These are phyloP conservation scores for Sequoia sempervirens DNA, from an alignment of 75 land plant species.

Conservation along the genomic window DNA sequence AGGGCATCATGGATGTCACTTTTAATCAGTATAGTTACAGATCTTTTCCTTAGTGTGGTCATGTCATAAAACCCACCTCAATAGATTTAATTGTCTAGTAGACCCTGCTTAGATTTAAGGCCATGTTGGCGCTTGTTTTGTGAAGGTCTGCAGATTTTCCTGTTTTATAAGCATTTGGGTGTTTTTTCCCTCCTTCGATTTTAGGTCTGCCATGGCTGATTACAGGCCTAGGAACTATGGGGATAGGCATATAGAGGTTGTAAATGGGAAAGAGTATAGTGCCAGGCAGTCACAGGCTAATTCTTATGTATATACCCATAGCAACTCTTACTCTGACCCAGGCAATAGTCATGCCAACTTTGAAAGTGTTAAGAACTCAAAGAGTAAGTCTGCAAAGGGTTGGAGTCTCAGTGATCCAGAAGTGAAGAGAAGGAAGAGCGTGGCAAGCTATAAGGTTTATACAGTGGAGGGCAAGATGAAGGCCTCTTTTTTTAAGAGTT, in stretches of 20 bases:
- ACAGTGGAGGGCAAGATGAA: slow-evolving; percentile 52
- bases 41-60: neutral
- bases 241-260: slow-evolving; percentile 1
- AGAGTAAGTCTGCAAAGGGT: neutral
- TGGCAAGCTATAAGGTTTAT: slow-evolving; percentile 48
- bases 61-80: neutral
- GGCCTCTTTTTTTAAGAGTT: slow-evolving; percentile 35
- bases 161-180: neutral
- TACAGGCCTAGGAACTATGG: slow-evolving; percentile 3
- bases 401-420: slow-evolving; percentile 41
- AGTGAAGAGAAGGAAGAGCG: slow-evolving; percentile 40
- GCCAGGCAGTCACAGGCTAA: neutral
- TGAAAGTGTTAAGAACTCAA: neutral
- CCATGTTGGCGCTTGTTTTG: neutral
- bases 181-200: neutral
- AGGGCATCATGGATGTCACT: neutral
- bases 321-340: neutral
- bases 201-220: slow-evolving; percentile 9
- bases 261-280: slow-evolving; percentile 1
- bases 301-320: neutral
- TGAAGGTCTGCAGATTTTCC: neutral
- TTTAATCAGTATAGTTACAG: neutral
- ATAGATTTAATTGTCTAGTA: neutral
- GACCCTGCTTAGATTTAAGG: neutral
- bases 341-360: neutral